Evolutionary conservation across 345 rosid species (phyloP).

Genomic region (Brassica incana): DNA sequence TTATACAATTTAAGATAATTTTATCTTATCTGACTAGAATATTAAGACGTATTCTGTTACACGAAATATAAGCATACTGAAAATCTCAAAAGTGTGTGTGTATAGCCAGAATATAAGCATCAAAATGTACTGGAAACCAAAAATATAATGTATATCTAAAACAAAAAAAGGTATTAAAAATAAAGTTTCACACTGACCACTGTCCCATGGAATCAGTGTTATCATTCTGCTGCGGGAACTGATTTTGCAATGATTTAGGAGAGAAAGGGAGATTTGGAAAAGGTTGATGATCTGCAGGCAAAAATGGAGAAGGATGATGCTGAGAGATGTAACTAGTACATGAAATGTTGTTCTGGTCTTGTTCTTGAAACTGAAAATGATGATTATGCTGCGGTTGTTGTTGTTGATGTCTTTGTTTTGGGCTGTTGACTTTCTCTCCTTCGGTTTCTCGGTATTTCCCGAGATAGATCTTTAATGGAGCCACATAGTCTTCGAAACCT

Average conservation of each 20-base stretch:
- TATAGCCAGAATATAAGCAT: constrained; percentile 23
- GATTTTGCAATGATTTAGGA: constrained; percentile 58
- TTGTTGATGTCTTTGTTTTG: constrained; percentile 51
- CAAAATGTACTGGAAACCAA: neutral
- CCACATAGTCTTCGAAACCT: constrained; percentile 67
- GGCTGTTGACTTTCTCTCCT: constrained; percentile 61
- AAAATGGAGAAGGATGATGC: constrained; percentile 41
- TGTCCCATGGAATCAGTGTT: constrained; percentile 42
- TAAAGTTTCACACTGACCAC: constrained; percentile 8
- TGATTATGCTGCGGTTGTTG: constrained; percentile 42
- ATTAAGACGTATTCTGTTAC: constrained; percentile 7
- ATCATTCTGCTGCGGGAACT: constrained; percentile 61
- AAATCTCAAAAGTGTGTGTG: constrained; percentile 5
- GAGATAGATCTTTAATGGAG: constrained; percentile 57
- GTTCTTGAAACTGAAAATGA: constrained; percentile 34
- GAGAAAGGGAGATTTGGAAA: constrained; percentile 58
- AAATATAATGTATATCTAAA: neutral
- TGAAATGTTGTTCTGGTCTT: constrained; percentile 38
- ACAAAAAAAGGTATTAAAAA: neutral
- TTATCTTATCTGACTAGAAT: neutral
- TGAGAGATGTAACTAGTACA: constrained; percentile 47
- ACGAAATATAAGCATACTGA: neutral
- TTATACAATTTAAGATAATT: neutral
- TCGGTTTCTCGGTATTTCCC: constrained; percentile 63
- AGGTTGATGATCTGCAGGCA: constrained; percentile 47